phyloP scores from a whole-genome alignment of 177 flowering plant species.

The Tripterygium wilfordii region DNA sequence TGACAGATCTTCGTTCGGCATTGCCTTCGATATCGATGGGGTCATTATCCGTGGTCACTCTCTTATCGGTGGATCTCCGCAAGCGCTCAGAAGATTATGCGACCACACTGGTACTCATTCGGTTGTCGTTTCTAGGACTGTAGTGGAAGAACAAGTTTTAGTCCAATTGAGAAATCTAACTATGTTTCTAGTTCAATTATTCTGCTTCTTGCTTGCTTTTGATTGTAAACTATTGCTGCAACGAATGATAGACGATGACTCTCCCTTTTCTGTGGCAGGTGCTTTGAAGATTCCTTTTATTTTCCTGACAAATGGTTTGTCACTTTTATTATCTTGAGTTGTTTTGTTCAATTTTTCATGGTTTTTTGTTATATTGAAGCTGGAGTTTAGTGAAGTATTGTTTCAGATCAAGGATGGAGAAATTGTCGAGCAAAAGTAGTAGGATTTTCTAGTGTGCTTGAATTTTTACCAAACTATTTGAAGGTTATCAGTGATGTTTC shows the following conservation, averaged over 20 bases:
- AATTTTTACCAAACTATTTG: no score
- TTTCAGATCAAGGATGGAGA: no score
- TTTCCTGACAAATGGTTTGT: conserved; percentile 59
- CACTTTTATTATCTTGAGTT: background rate
- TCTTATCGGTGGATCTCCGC: conserved; percentile 62
- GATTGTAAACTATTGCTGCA: background rate
- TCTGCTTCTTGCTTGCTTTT: background rate
- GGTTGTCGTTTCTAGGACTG: background rate
- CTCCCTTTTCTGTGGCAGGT: conserved; percentile 23
- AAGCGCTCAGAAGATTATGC: conserved; percentile 45
- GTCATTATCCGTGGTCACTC: conserved; percentile 54
- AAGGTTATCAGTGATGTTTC: no score
- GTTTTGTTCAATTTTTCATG: background rate
- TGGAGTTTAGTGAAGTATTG: background rate
- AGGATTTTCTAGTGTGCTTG: no score
- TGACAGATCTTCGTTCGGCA: conserved; percentile 49
- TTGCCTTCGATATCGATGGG: conserved; percentile 78
- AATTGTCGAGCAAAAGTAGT: no score
- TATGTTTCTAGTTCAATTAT: background rate
- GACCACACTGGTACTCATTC: conserved; percentile 30
- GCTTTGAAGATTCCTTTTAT: conserved; percentile 42
- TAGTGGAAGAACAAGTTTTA: background rate
- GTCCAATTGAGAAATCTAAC: no score
- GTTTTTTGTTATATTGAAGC: background rate
- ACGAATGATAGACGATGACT: background rate